Base-by-base conservation (phyloP, 805 yeast species). In the Brettanomyces nanus region DNA sequence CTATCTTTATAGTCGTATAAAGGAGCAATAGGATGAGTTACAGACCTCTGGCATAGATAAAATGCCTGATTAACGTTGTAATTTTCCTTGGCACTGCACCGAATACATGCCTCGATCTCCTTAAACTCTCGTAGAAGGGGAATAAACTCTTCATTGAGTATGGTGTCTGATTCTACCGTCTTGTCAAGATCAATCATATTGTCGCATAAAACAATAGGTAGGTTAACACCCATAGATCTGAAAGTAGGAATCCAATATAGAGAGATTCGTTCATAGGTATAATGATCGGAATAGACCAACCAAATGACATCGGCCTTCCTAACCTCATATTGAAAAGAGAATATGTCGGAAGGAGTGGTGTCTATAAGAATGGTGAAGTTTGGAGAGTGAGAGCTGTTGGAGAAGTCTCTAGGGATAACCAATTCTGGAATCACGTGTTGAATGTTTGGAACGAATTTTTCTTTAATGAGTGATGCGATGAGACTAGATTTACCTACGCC, bases 231-330 rank as follows among this genome's bases (percentile, higher is more conserved):
- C 71, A 86, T 68, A 0, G 95, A 85, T 44, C 99, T 69, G 51
- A 92, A 81, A 67, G 81, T 73, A 36, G 94, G 92, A 73, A 92
- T 80, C 99, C 99, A 92, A 57, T 87, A 87, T 19, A 90, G 65
- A 3, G 95, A 78, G 4, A 92, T 76, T 33, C 97, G 69, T 56
- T 92, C 97, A 54, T 87, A 92, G 0, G 97, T 86, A 54, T 87
- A 92, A 52, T 87, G 95, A 53, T 89, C 97, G 3, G 92, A 75
- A 54, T 89, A 92, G 0, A 92, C 86, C n/a, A 92, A 69, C 90
- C 96, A 83, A 2, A 92, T 83, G 11, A 87, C 97, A 58, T 85
- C 90, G 0, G 97, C 92, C 37, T 73, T 70, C 33, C 95, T 71
- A 45, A 92, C 71, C 54, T 86, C 95, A 23, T 70, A 65, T 41